Percentiles rank a stretch among this genome's conserved stretches.
These are phyloP conservation scores for Solanum chmielewskii DNA, from an alignment of 257 asterid genomes.

Conservation along the genomic window DNA sequence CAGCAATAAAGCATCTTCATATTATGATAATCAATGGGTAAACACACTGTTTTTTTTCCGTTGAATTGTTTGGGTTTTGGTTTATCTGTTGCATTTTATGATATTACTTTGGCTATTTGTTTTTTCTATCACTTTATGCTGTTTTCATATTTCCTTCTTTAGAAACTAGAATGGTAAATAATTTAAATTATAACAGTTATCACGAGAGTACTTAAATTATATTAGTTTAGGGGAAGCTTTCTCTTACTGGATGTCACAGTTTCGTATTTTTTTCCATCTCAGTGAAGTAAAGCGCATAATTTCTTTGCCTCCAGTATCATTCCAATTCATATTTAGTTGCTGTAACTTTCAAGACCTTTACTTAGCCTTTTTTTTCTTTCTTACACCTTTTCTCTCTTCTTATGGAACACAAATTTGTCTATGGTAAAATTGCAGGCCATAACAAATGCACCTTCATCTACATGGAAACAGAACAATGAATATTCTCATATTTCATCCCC, in stretches of 20 bases:
- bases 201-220: background rate
- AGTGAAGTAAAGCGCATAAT: background rate
- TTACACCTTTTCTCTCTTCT: conserved; percentile 12
- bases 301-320: background rate
- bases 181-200: background rate
- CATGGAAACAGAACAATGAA: conserved; percentile 36
- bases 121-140: background rate
- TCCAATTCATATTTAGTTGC: background rate
- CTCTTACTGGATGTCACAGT: background rate
- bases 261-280: background rate
- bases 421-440: background rate
- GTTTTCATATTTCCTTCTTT: background rate
- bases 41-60: background rate
- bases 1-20: conserved; percentile 22
- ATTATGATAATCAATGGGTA: conserved; percentile 42
- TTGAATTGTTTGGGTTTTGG: background rate
- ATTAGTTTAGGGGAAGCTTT: background rate
- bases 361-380: conserved; percentile 8
- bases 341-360: background rate
- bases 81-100: background rate
- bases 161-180: background rate
- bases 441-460: conserved; percentile 26
- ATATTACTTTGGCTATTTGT: background rate
- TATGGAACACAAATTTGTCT: background rate
- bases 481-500: conserved; percentile 34